Conservation (phyloP, 2,329 filamentous ascomycete genomes). For the Nemania abortiva region DNA sequence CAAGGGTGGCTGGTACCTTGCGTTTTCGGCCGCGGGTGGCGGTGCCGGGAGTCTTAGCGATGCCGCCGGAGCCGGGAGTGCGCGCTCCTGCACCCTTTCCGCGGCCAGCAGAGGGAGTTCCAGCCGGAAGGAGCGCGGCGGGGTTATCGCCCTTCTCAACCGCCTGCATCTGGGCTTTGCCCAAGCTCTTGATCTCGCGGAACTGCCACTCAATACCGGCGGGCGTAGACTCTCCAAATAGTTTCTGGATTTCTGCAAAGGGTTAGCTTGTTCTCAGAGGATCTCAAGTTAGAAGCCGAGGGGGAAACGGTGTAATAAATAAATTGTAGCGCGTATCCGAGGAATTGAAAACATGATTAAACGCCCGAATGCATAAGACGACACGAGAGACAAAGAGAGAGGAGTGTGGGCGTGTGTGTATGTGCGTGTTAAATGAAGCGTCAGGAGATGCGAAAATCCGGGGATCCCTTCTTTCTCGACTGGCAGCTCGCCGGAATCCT, state of each 20-base stretch:
- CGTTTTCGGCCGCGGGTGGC: constrained; percentile 26
- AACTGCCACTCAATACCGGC: constrained; percentile 73
- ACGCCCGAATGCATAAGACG: neutral
- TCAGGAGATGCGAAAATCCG: constrained; percentile 47
- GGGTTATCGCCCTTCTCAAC: constrained; percentile 62
- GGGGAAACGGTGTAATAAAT: neutral
- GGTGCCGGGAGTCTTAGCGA: constrained; percentile 37
- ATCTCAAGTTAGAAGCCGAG: neutral
- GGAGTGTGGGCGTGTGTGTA: neutral
- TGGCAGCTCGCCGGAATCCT: constrained; percentile 56
- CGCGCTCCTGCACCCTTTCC: neutral
- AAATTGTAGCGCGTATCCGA: neutral
- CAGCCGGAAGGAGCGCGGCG: constrained; percentile 51
- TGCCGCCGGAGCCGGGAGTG: constrained; percentile 32
- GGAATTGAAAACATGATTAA: neutral
- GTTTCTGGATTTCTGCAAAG: constrained; percentile 66
- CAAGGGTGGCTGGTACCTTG: constrained; percentile 24
- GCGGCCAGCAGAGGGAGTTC: constrained; percentile 38
- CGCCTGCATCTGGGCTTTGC: constrained; percentile 60
- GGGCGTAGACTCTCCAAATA: constrained; percentile 69
- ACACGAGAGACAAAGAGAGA: too few relatives aligned
- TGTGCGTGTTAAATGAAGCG: neutral
- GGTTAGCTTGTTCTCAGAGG: constrained; percentile 16
- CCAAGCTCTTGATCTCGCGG: constrained; percentile 66
- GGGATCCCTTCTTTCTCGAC: constrained; percentile 51